These are phyloP conservation scores for Fomitopsis pinicola DNA, from an alignment of 1,284 basidiomycete genomes.

Conservation along the genomic window DNA sequence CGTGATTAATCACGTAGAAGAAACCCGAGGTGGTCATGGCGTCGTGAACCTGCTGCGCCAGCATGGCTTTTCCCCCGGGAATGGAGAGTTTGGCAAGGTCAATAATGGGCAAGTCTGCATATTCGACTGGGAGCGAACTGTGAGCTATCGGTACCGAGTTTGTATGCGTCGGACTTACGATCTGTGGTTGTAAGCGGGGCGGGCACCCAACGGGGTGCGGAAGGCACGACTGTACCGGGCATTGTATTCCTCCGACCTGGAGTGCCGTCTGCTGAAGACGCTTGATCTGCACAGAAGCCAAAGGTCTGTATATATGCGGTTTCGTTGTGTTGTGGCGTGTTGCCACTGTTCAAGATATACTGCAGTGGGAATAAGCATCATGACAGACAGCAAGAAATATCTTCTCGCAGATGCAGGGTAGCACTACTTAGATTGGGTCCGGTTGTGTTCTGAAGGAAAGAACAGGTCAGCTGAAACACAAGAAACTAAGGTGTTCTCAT, in stretches of 20 bases:
- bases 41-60: slow-evolving; percentile 48
- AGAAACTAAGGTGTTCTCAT: no score
- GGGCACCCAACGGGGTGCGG: slow-evolving; percentile 29
- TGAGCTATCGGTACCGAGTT: background rate
- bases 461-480: no score
- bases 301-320: no score
- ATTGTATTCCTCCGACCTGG: background rate
- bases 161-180: background rate
- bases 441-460: no score
- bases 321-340: no score
- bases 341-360: no score
- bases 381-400: no score
- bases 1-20: slow-evolving; percentile 61
- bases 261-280: no score
- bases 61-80: slow-evolving; percentile 40
- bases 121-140: slow-evolving; percentile 44
- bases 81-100: slow-evolving; percentile 52
- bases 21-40: slow-evolving; percentile 61
- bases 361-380: no score
- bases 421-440: no score
- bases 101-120: slow-evolving; percentile 62
- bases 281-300: background rate
- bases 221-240: slow-evolving; percentile 1
- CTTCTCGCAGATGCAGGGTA: no score
- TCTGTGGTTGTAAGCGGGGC: slow-evolving; percentile 28